These are phyloP conservation scores for Daphne laureola DNA, from an alignment of 441 rosid species.

Conservation along the genomic window DNA sequence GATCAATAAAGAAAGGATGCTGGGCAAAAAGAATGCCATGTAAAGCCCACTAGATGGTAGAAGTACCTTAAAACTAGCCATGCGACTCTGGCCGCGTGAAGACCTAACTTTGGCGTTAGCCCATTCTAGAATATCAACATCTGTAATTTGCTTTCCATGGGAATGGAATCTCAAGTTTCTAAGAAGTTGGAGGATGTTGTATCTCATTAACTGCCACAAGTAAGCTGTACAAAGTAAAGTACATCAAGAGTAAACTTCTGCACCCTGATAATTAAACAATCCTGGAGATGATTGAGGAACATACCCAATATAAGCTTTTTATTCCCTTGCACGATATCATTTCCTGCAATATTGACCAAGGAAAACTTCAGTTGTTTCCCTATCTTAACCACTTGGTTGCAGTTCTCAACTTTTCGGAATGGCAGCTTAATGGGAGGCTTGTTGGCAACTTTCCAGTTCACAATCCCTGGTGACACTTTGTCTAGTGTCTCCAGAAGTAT, in stretches of 20 bases:
- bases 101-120: constrained; percentile 55
- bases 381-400: constrained; percentile 67
- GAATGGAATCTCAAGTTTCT: constrained; percentile 66
- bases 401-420: constrained; percentile 73
- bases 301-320: constrained; percentile 66
- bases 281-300: constrained; percentile 7
- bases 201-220: constrained; percentile 79
- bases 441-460: constrained; percentile 65
- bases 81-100: constrained; percentile 45
- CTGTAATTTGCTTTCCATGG: constrained; percentile 54
- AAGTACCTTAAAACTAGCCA: constrained; percentile 62
- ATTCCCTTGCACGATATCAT: constrained; percentile 72
- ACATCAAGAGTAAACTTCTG: constrained; percentile 5
- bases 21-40: not conserved
- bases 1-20: no score
- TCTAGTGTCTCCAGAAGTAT: constrained; percentile 64
- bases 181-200: constrained; percentile 65
- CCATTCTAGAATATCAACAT: constrained; percentile 67
- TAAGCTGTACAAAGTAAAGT: constrained; percentile 32
- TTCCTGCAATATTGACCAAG: constrained; percentile 70
- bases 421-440: constrained; percentile 76
- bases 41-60: constrained; percentile 8
- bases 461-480: constrained; percentile 65
- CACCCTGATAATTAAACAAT: not conserved
- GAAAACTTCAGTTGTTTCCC: constrained; percentile 78